Base-by-base conservation (phyloP, 495 filamentous ascomycete species). In the Talaromyces trachyspermus region DNA sequence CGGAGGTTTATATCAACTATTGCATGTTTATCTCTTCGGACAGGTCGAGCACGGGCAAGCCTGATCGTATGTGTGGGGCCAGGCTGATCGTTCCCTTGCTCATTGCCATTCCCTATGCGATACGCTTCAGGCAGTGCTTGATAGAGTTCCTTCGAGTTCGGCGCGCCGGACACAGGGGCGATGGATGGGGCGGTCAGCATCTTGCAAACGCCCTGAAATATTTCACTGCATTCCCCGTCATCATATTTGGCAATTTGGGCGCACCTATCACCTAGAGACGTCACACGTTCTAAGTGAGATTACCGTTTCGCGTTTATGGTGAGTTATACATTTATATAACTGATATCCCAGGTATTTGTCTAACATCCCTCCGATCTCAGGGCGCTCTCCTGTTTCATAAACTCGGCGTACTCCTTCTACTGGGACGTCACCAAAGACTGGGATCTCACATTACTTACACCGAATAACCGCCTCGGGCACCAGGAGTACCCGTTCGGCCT, bases 381-480 rank as follows among this genome's bases (percentile, higher is more conserved):
- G 59, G 65, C 79, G 22, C 56, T 80, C 43, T 74, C 80, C 37
- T 84, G 85, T 20, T 71, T 85, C 25, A 51, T 92, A 42, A 98
- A 97, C 57, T 88, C 85, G 9, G 69, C 82, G 48, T 98, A 95
- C 66, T 89, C 86, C 26, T 96, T 96, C 74, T 98, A 91, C 72
- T 98, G 92, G 92, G 92, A 98, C 60, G 81, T 97, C 17, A 78
- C 88, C 36, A 89, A 87, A 69, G 92, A 98, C 71, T 98, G 92
- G 92, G 92, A 97, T 54, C 72, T 98, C 32, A 85, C 81, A 0
- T 75, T 97, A n/a, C 86, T 97, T 55, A 66, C 77, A 7, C 46
- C 65, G 0, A 53, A 64, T 4, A 61, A 70, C 18, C 68, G 70
- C 26, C 69, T 76, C 24, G 65, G 66, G 43, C 69, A 75, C 24